A percentile compares a stretch with the other conserved stretches of the same genome.
Evolutionary conservation across 441 rosid genomes (phyloP).

Genomic region (Theobroma grandiflorum): DNA sequence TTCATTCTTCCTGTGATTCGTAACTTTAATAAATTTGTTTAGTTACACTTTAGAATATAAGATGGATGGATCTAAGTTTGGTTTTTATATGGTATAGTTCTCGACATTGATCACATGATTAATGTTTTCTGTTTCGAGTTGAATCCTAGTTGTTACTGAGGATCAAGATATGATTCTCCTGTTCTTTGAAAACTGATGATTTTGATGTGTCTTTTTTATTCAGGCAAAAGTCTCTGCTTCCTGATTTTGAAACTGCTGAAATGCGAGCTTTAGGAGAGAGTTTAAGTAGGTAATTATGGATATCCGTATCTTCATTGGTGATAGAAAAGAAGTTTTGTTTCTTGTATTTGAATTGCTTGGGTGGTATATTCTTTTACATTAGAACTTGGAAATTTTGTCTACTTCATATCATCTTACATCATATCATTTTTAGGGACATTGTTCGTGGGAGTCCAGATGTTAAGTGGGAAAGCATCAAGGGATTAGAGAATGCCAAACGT

Average conservation of each 20-base stretch:
- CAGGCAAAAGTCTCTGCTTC: conserved; percentile 84
- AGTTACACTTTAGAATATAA: not conserved
- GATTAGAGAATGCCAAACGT: conserved; percentile 83
- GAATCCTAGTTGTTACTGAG: not conserved
- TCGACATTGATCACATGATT: not conserved
- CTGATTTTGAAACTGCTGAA: conserved; percentile 88
- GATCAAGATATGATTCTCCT: not conserved
- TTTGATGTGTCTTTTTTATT: conserved; percentile 25
- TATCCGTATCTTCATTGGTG: conserved; percentile 5
- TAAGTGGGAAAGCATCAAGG: conserved; percentile 94
- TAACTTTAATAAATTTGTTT: not conserved
- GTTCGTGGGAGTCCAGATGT: conserved; percentile 92
- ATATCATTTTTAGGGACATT: conserved; percentile 68
- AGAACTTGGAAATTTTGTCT: conserved; percentile 3
- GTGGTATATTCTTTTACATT: conserved; percentile 8
- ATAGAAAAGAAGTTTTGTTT: conserved; percentile 16
- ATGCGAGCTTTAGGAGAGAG: conserved; percentile 84
- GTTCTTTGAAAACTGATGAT: conserved; percentile 22
- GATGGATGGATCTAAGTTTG: conserved; percentile 1
- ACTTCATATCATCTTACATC: conserved; percentile 12
- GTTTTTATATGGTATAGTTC: not conserved
- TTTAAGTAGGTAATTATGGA: conserved; percentile 67
- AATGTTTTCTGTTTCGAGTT: not conserved
- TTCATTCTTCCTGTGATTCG: conserved; percentile 17
- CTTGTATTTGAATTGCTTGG: conserved; percentile 9